Percentiles rank a stretch among this genome's conserved stretches.
phyloP scores from a whole-genome alignment of 228 moss, liverwort and hornwort genomes.

The Sphagnum fallax region DNA sequence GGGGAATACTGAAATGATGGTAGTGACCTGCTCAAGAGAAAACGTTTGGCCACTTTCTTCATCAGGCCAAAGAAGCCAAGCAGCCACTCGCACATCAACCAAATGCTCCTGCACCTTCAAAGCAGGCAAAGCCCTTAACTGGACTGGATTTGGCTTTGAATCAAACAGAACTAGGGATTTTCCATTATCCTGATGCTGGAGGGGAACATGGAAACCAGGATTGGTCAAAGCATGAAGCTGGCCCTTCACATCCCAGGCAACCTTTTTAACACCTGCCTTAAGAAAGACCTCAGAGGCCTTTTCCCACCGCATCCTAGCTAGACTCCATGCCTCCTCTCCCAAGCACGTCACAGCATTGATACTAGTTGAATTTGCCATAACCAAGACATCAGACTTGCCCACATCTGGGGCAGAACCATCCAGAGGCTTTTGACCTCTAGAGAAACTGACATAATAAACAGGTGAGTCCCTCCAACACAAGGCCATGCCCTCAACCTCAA shows the following conservation, averaged over 20 bases:
- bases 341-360: background rate
- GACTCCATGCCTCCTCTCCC: slow-evolving; percentile 13
- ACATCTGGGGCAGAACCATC: slow-evolving; percentile 7
- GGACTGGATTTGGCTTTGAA: slow-evolving; percentile 16
- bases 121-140: slow-evolving; percentile 35
- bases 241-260: slow-evolving; percentile 80
- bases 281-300: slow-evolving; percentile 42
- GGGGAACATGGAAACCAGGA: slow-evolving; percentile 34
- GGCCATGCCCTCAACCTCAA: slow-evolving; percentile 79
- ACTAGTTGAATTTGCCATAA: background rate
- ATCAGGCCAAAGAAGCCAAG: slow-evolving; percentile 99
- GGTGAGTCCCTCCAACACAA: slow-evolving; percentile 91
- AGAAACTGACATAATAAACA: slow-evolving; percentile 65
- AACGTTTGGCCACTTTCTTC: slow-evolving; percentile 67
- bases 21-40: slow-evolving; percentile 69
- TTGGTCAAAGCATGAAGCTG: slow-evolving; percentile 58
- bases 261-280: slow-evolving; percentile 48
- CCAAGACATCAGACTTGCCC: background rate
- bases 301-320: slow-evolving; percentile 55
- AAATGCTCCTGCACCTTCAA: slow-evolving; percentile 57
- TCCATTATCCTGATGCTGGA: slow-evolving; percentile 4
- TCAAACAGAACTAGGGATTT: slow-evolving; percentile 15
- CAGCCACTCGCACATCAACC: slow-evolving; percentile 65
- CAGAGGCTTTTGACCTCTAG: slow-evolving; percentile 8
- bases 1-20: background rate